A percentile compares a stretch with the other conserved stretches of the same genome.
Evolutionary conservation across 495 filamentous ascomycete species (phyloP).

Genomic region (Penicillium arizonense): DNA sequence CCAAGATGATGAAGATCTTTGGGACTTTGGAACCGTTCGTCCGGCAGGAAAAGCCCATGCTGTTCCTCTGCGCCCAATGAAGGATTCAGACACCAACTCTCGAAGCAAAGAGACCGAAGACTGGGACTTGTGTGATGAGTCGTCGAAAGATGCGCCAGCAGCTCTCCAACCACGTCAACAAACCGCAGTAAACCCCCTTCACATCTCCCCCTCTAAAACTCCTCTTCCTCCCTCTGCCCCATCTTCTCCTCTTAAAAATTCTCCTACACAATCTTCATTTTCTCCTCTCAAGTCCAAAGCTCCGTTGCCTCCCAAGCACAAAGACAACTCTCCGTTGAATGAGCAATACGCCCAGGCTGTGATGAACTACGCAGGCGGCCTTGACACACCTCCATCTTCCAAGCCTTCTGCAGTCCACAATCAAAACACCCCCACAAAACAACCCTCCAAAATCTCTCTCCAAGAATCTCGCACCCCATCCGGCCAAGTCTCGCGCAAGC

Average conservation of each 20-base stretch:
- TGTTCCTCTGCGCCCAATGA: conserved; percentile 59
- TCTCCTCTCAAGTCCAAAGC: conserved; percentile 3
- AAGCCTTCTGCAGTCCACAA: conserved; percentile 21
- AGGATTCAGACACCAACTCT: conserved; percentile 69
- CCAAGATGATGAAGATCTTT: conserved; percentile 61
- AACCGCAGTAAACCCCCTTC: neutral
- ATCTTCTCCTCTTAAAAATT: conserved; percentile 7
- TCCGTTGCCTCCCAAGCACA: neutral
- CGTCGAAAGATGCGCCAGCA: conserved; percentile 23
- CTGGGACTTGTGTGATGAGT: conserved; percentile 42
- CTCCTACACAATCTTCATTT: neutral
- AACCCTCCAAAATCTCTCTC: conserved; percentile 22
- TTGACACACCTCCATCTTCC: conserved; percentile 15
- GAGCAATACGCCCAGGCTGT: conserved; percentile 14
- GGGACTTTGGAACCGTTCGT: conserved; percentile 93
- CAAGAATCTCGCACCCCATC: conserved; percentile 41
- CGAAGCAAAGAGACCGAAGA: conserved; percentile 47
- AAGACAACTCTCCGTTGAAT: conserved; percentile 6
- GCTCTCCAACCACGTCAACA: conserved; percentile 2
- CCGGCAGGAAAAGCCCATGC: conserved; percentile 58
- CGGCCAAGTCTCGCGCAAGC: conserved; percentile 21
- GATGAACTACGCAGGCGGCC: conserved; percentile 5
- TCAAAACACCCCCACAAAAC: conserved; percentile 11
- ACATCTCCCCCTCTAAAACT: conserved; percentile 13
- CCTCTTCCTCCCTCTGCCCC: conserved; percentile 15